Conservation (phyloP, 495 filamentous ascomycete species). For the Parachaetomium inaequale region DNA sequence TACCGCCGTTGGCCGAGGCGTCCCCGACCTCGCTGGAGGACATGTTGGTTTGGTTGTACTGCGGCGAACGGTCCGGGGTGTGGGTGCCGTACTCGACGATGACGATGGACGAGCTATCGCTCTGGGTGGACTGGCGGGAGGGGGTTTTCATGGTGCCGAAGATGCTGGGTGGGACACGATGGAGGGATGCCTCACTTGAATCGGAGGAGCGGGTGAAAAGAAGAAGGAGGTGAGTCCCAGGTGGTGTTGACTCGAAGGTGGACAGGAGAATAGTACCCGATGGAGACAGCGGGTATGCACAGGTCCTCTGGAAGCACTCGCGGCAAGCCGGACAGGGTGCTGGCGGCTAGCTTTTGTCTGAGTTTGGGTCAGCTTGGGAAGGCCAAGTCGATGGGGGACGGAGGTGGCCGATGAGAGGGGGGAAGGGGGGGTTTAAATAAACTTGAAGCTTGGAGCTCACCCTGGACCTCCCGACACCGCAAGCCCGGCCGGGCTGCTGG, state of each 20-base stretch:
- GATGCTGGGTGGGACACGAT: background rate
- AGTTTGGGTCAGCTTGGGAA: no score
- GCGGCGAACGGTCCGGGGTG: conserved; percentile 26
- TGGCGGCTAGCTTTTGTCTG: no score
- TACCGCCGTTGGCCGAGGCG: conserved; percentile 7
- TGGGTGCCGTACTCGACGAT: conserved; percentile 12
- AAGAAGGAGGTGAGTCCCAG: background rate
- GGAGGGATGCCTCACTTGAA: background rate
- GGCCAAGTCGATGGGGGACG: no score
- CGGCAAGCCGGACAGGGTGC: no score
- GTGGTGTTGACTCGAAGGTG: background rate
- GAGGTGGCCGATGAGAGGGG: no score
- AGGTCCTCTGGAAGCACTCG: no score
- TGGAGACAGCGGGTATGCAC: no score
- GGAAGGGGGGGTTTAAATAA: no score
- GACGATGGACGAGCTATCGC: conserved; percentile 5
- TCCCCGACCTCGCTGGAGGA: conserved; percentile 23
- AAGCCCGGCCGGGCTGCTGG: no score
- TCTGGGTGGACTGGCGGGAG: background rate
- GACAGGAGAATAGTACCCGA: background rate
- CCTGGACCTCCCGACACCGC: no score
- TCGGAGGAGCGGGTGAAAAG: background rate
- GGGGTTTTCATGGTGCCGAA: background rate
- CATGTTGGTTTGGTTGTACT: conserved; percentile 33
- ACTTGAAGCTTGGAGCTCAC: no score